phyloP scores from a whole-genome alignment of 2,329 filamentous ascomycete genomes.

The Alternaria rosae region DNA sequence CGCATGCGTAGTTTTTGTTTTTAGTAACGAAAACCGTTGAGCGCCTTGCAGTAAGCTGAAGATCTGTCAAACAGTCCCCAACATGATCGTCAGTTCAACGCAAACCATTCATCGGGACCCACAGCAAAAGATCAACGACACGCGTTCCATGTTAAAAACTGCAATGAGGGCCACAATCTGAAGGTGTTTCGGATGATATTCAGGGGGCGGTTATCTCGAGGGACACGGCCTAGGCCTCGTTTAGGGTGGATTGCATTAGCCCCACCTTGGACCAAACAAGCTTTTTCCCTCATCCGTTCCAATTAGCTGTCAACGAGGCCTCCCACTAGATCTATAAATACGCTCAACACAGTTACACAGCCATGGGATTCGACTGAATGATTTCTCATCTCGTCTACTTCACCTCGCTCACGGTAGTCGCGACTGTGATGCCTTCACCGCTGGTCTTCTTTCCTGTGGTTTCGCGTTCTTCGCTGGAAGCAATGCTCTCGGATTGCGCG shows the following conservation, averaged over 20 bases:
- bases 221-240: not conserved
- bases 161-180: not conserved
- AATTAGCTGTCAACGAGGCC: not conserved
- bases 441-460: constrained; percentile 24
- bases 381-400: not conserved
- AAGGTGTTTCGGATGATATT: not conserved
- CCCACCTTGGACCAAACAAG: constrained; percentile 7
- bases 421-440: constrained; percentile 20
- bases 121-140: constrained; percentile 9
- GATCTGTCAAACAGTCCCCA: not conserved
- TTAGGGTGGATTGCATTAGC: constrained; percentile 10
- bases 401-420: constrained; percentile 24
- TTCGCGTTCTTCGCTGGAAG: constrained; percentile 23
- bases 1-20: not conserved
- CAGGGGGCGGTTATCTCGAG: constrained; percentile 4
- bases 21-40: not conserved
- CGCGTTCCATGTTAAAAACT: constrained; percentile 8
- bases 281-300: not conserved
- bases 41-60: not conserved
- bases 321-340: constrained; percentile 4
- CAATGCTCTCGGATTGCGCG: constrained; percentile 20
- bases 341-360: not conserved
- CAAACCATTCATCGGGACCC: constrained; percentile 5
- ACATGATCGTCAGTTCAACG: constrained; percentile 1
- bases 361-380: not conserved